phyloP scores from a whole-genome alignment of 345 rosid genomes.

The Rhodomyrtus tomentosa region DNA sequence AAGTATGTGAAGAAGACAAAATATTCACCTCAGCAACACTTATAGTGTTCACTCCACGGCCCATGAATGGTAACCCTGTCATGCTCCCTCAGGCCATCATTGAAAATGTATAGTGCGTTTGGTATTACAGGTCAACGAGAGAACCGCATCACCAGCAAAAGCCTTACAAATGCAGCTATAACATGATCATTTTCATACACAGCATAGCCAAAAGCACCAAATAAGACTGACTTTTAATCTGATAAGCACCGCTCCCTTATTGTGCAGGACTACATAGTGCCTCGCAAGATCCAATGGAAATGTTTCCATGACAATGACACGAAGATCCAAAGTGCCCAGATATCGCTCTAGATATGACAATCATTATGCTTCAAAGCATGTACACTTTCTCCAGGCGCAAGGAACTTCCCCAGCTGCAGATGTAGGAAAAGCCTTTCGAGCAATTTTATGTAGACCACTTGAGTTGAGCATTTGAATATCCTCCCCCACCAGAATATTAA shows the following conservation, averaged over 20 bases:
- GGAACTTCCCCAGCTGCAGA: neutral
- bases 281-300: neutral
- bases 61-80: conserved; percentile 89
- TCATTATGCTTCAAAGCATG: neutral
- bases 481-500: neutral
- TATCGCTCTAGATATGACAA: neutral
- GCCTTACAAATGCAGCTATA: neutral
- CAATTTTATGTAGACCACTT: neutral
- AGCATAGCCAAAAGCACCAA: neutral
- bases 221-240: neutral
- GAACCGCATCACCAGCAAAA: neutral
- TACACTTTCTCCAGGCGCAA: neutral
- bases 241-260: neutral
- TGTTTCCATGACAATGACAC: neutral
- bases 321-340: neutral
- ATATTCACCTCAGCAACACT: conserved; percentile 76
- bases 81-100: conserved; percentile 76
- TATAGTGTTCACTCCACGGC: conserved; percentile 93
- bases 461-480: neutral
- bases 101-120: neutral
- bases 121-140: neutral
- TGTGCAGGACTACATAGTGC: neutral
- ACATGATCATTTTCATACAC: neutral
- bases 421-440: neutral
- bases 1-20: neutral